Base-by-base conservation (phyloP, 371 early-diverging fungal genomes). In the Spraguea lophii region DNA sequence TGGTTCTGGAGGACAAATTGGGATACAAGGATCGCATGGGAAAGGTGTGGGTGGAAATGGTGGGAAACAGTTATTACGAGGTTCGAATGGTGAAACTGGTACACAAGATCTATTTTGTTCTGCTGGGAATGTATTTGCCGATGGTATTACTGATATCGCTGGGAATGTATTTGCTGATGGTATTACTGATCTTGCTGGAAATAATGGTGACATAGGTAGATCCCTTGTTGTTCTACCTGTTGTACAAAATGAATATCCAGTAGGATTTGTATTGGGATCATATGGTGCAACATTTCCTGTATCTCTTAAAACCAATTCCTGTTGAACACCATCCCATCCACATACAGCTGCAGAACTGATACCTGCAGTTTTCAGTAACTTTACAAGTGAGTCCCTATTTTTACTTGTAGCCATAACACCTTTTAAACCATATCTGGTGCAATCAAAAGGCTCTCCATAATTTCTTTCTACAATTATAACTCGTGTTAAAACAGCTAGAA, bases 201-300 rank as follows among this genome's bases (percentile, higher is more conserved):
- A 30, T 30, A 4, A 4, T 30, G 12, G 4, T 7, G 12, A 4
- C 12, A 30, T 12, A 30, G 30, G 30, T 30, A 12, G 7, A 30
- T 4, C 4, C 4, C 26, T 25, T 17, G 46, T 43, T 2, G 42
- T 38, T 44, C 49, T 30, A 17, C 0, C 17, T 2, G 4, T 19
- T 43, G 12, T n/a, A 45, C 57, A 57, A 19, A 57, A 57, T n/a
- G 57, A 37, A 50, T 57, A 46, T 15, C 46, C 43, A 22, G 51
- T 36, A 35, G 2, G 2, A 45, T 49, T 57, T 4, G 49, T 57
- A 24, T 27, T 4, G 3, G 30, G 44, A 1, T 32, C 19, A 20
- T 39, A 57, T 36, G 61, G 58, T 23, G 49, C 56, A 13, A 60
- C 7, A 40, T 43, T 27, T 40, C 61, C 61, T 27, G 49, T 57